Conservation (phyloP, 106 monocot genomes). For the Allium fistulosum region DNA sequence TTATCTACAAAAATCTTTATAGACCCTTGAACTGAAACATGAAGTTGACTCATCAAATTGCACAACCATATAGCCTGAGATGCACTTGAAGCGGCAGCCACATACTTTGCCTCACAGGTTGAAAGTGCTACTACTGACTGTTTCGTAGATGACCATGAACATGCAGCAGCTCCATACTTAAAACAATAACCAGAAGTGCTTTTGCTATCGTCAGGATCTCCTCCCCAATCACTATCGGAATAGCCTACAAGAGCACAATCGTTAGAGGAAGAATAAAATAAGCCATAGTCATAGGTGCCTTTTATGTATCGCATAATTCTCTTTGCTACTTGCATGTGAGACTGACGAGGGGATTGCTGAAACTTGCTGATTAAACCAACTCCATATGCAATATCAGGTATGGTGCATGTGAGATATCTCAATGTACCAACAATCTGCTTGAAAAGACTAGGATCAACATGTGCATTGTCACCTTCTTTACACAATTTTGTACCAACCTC, state of each 20-base stretch:
- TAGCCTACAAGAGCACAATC: neutral
- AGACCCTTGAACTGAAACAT: neutral
- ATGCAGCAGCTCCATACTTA: neutral
- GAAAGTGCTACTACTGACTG: neutral
- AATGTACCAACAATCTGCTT: neutral
- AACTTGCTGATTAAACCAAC: conserved; percentile 2
- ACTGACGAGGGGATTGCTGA: neutral
- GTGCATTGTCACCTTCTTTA: neutral
- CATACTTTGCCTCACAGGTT: neutral
- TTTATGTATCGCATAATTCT: neutral
- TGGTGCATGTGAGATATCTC: neutral
- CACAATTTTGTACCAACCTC: neutral
- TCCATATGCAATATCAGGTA: neutral
- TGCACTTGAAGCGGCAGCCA: neutral
- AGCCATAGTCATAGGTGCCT: neutral
- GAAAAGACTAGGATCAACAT: neutral
- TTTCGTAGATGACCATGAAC: neutral
- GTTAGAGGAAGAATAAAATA: neutral
- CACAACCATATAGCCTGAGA: conserved; percentile 3
- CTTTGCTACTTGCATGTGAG: neutral
- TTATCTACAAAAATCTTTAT: conserved; percentile 6
- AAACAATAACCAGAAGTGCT: conserved; percentile 1
- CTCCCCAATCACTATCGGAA: neutral
- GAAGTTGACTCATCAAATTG: neutral
- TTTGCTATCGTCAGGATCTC: neutral